Conservation (phyloP, 1,284 basidiomycete genomes). For the Cutaneotrichosporon curvatum region DNA sequence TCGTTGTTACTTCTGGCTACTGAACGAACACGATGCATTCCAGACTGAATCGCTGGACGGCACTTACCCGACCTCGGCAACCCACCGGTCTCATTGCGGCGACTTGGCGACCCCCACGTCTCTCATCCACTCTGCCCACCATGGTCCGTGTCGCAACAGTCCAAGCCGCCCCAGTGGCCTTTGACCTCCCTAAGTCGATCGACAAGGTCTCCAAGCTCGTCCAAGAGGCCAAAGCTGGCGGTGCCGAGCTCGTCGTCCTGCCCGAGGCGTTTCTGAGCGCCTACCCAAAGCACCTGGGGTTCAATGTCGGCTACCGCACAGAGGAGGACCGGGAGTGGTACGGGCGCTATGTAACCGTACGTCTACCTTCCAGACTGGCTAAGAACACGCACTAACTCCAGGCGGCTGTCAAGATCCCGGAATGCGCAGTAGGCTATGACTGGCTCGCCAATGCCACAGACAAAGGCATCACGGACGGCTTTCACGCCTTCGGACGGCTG, state of each 20-base stretch:
- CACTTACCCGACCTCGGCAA: no score
- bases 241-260: constrained; percentile 57
- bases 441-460: constrained; percentile 12
- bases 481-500: constrained; percentile 14
- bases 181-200: constrained; percentile 53
- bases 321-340: constrained; percentile 32
- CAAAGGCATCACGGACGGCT: neutral
- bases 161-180: constrained; percentile 45
- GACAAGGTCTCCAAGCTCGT: constrained; percentile 54
- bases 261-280: constrained; percentile 58
- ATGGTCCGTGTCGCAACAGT: constrained; percentile 24
- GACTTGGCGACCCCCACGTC: no score
- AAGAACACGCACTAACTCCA: neutral
- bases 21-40: no score
- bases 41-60: no score
- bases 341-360: constrained; percentile 45
- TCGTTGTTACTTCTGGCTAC: no score
- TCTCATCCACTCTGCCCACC: neutral
- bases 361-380: neutral
- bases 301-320: constrained; percentile 27
- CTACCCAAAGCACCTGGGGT: constrained; percentile 38
- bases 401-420: constrained; percentile 19
- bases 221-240: constrained; percentile 52
- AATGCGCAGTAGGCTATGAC: constrained; percentile 15
- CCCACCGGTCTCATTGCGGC: no score